These are phyloP conservation scores for Penicillium arizonense DNA, from an alignment of 495 filamentous ascomycete genomes.

Conservation along the genomic window DNA sequence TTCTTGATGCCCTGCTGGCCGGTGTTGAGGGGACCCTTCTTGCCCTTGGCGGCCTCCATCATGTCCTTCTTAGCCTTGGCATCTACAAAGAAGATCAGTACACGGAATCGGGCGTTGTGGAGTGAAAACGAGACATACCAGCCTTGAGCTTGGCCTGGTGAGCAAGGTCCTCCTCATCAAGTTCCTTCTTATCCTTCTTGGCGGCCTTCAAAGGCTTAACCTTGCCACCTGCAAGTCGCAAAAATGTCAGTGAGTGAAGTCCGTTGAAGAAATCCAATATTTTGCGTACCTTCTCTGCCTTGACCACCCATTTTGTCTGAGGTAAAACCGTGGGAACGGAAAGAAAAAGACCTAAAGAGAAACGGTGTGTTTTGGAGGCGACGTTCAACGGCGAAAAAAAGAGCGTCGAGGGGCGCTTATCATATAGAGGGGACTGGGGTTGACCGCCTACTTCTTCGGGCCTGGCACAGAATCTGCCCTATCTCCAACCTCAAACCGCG, in stretches of 20 bases:
- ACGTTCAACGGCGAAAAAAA: constrained; percentile 23
- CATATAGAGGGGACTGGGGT: background rate
- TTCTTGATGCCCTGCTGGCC: constrained; percentile 86
- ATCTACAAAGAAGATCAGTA: constrained; percentile 42
- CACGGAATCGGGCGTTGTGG: background rate
- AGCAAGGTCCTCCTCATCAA: constrained; percentile 75
- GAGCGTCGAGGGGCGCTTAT: constrained; percentile 13
- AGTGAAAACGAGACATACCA: constrained; percentile 45
- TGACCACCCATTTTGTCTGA: constrained; percentile 59
- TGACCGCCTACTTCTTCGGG: constrained; percentile 3
- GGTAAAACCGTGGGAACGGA: constrained; percentile 4
- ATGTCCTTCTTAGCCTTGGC: constrained; percentile 77
- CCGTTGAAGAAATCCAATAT: background rate
- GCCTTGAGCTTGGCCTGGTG: constrained; percentile 72
- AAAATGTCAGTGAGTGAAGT: constrained; percentile 3
- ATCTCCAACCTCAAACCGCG: background rate
- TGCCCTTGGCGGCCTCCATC: constrained; percentile 59
- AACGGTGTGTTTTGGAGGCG: constrained; percentile 1
- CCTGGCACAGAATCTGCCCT: background rate
- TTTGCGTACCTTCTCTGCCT: constrained; percentile 60
- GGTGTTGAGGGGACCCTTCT: constrained; percentile 64
- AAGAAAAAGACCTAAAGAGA: constrained; percentile 10
- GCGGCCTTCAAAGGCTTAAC: constrained; percentile 78
- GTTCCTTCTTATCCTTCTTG: constrained; percentile 73
- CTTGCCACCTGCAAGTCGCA: constrained; percentile 64